Percentiles rank a stretch among this genome's conserved stretches.
Evolutionary conservation across 73 alveolate genomes (phyloP).

Genomic region (Paramecium bursaria): DNA sequence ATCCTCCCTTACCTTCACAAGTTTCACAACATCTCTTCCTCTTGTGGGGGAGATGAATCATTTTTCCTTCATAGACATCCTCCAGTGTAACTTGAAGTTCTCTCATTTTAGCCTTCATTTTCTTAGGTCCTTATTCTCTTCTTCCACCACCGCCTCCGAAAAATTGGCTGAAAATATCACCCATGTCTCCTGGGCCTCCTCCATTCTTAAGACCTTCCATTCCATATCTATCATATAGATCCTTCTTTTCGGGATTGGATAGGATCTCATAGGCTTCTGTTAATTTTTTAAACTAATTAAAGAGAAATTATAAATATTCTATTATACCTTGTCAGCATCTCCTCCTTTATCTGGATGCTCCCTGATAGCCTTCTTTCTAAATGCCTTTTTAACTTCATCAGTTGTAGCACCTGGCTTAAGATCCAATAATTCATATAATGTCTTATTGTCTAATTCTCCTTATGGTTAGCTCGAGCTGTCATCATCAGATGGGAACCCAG

Average conservation of each 20-base stretch:
- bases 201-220: slow-evolving; percentile 98
- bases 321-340: slow-evolving; percentile 82
- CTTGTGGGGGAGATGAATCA: slow-evolving; percentile 87
- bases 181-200: slow-evolving; percentile 85
- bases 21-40: slow-evolving; percentile 88
- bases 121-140: slow-evolving; percentile 81
- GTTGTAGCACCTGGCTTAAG: slow-evolving; percentile 84
- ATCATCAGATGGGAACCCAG: slow-evolving; percentile 60
- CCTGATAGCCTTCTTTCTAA: slow-evolving; percentile 81
- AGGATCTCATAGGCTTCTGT: slow-evolving; percentile 93
- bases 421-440: slow-evolving; percentile 90
- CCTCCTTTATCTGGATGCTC: slow-evolving; percentile 99
- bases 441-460: slow-evolving; percentile 90
- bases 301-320: background rate
- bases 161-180: slow-evolving; percentile 89
- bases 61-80: slow-evolving; percentile 93
- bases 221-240: slow-evolving; percentile 96
- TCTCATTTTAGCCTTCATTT: slow-evolving; percentile 87
- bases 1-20: slow-evolving; percentile 94
- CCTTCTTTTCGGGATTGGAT: slow-evolving; percentile 93
- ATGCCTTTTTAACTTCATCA: slow-evolving; percentile 95
- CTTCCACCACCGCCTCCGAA: slow-evolving; percentile 90
- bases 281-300: slow-evolving; percentile 86
- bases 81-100: slow-evolving; percentile 87
- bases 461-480: slow-evolving; percentile 81